Conservation (phyloP, 495 filamentous ascomycete genomes). For the Thermochaetoides thermophila region DNA sequence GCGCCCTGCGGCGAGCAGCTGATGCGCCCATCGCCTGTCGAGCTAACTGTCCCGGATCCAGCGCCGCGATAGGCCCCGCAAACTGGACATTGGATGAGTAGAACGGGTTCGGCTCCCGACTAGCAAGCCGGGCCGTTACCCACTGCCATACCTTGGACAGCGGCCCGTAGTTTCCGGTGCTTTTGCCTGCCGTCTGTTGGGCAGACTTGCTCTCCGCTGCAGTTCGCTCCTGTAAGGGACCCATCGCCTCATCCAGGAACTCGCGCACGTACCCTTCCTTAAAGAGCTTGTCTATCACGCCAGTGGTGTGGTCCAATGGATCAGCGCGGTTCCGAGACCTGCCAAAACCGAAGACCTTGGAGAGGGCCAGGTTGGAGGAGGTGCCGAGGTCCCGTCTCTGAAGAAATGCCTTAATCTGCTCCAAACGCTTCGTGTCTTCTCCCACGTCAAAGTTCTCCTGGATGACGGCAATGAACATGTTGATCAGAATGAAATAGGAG, state of each 20-base stretch:
- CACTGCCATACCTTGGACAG: slow-evolving; percentile 22
- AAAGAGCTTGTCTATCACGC: slow-evolving; percentile 83
- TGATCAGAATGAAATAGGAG: slow-evolving; percentile 88
- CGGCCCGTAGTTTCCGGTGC: slow-evolving; percentile 33
- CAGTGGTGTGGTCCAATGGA: slow-evolving; percentile 74
- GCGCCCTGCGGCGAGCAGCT: slow-evolving; percentile 67
- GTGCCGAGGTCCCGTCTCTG: slow-evolving; percentile 73
- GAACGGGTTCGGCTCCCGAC: slow-evolving; percentile 84
- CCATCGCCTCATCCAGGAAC: slow-evolving; percentile 66
- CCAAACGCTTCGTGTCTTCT: slow-evolving; percentile 92
- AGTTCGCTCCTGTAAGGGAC: slow-evolving; percentile 26
- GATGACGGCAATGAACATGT: slow-evolving; percentile 99
- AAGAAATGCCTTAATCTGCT: slow-evolving; percentile 88
- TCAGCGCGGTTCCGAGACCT: slow-evolving; percentile 52
- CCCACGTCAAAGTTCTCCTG: slow-evolving; percentile 99
- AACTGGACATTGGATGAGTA: slow-evolving; percentile 73
- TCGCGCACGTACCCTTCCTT: slow-evolving; percentile 91
- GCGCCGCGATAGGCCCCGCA: slow-evolving; percentile 52
- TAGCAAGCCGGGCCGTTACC: slow-evolving; percentile 34
- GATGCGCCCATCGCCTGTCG: slow-evolving; percentile 75
- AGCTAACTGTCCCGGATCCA: slow-evolving; percentile 78
- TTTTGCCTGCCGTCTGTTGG: slow-evolving; percentile 10
- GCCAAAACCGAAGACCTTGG: slow-evolving; percentile 74
- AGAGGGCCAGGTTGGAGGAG: slow-evolving; percentile 63
- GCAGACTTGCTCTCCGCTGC: slow-evolving; percentile 15